These are phyloP conservation scores for Kodamaea neixiangensis DNA, from an alignment of 805 yeast genomes.

Conservation along the genomic window DNA sequence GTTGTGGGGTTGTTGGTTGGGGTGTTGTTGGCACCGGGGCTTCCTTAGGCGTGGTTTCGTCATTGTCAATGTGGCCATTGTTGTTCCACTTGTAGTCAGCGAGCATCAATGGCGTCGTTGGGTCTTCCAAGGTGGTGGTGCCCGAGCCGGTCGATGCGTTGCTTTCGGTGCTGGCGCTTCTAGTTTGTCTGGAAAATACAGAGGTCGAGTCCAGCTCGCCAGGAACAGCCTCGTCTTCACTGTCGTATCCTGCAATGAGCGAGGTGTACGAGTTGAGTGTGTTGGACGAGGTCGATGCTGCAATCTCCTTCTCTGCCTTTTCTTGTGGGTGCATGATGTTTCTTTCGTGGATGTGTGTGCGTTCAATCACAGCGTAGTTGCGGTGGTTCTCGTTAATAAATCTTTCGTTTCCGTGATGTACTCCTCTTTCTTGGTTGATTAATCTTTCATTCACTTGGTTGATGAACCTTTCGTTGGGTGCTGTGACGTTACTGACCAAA, in stretches of 20 bases:
- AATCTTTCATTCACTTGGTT: conserved; percentile 4
- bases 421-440: neutral
- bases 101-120: conserved; percentile 5
- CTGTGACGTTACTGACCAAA: neutral
- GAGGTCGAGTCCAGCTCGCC: conserved; percentile 15
- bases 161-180: conserved; percentile 10
- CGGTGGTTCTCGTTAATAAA: conserved; percentile 8
- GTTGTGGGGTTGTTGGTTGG: neutral
- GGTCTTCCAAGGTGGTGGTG: neutral
- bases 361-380: conserved; percentile 1
- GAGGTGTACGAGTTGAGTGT: conserved; percentile 29
- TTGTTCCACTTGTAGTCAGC: conserved; percentile 6
- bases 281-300: conserved; percentile 22
- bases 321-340: conserved; percentile 19
- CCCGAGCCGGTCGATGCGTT: neutral
- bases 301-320: conserved; percentile 16
- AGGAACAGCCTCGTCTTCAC: conserved; percentile 15
- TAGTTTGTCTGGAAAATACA: conserved; percentile 11
- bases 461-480: conserved; percentile 1
- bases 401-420: neutral
- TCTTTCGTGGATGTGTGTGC: neutral
- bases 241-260: conserved; percentile 32
- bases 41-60: conserved; percentile 1
- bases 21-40: conserved; percentile 10
- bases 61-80: conserved; percentile 1